Evolutionary conservation across 2,329 filamentous ascomycete genomes (phyloP).

Genomic region (Uncinocarpus reesii): DNA sequence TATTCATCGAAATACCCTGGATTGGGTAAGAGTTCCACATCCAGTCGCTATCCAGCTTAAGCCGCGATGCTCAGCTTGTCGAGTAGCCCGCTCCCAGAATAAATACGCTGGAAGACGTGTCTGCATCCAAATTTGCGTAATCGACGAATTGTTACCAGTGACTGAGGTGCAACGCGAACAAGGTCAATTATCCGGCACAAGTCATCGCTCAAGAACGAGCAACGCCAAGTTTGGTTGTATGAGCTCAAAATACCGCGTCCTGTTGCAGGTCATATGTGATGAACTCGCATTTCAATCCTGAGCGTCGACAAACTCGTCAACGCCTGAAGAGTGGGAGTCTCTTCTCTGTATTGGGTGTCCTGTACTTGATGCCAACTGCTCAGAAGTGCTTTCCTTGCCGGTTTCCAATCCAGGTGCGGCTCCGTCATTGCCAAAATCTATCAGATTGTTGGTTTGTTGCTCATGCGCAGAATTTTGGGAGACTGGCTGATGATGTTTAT

Average conservation of each 20-base stretch:
- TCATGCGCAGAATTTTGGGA: background rate
- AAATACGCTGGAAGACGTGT: background rate
- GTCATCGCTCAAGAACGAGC: background rate
- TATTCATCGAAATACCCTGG: background rate
- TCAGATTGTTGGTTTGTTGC: slow-evolving; percentile 5
- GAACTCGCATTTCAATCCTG: slow-evolving; percentile 17
- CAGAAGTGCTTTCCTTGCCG: background rate
- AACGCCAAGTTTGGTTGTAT: background rate
- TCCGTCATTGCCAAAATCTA: slow-evolving; percentile 14
- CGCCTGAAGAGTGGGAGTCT: slow-evolving; percentile 32
- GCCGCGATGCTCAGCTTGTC: background rate
- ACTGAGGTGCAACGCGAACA: background rate
- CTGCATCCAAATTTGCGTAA: background rate
- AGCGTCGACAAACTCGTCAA: slow-evolving; percentile 39
- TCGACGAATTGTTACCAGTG: background rate
- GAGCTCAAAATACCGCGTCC: background rate
- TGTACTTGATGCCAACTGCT: slow-evolving; percentile 10
- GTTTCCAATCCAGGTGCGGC: background rate
- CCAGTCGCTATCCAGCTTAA: background rate
- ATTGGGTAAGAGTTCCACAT: background rate
- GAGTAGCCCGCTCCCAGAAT: background rate
- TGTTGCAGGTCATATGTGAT: slow-evolving; percentile 1
- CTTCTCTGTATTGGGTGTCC: slow-evolving; percentile 25
- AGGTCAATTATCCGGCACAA: background rate
- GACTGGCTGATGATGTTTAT: slow-evolving; percentile 1